Percentiles rank a stretch among this genome's conserved stretches.
These are phyloP conservation scores for Aureobasidium vineae DNA, from an alignment of 2,329 filamentous ascomycete genomes.

Conservation along the genomic window DNA sequence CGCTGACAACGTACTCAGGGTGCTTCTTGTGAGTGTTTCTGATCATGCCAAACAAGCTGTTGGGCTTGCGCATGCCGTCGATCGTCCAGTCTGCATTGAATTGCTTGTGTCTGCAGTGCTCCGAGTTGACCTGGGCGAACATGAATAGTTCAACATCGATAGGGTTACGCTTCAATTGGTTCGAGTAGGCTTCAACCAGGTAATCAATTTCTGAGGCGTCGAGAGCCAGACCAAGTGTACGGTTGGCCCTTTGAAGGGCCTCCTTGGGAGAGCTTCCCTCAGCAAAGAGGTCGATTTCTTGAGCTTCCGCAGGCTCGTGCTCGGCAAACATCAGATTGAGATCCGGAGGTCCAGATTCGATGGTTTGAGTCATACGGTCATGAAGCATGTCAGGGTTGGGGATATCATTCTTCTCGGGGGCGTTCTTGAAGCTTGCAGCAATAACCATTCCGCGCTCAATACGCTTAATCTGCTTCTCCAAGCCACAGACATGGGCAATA, in stretches of 20 bases:
- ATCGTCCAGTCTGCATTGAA: slow-evolving; percentile 98
- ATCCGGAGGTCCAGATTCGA: slow-evolving; percentile 65
- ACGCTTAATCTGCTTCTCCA: slow-evolving; percentile 68
- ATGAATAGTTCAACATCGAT: slow-evolving; percentile 97
- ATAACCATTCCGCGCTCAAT: slow-evolving; percentile 86
- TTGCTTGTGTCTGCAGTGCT: slow-evolving; percentile 85
- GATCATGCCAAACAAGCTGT: slow-evolving; percentile 94
- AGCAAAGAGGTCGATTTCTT: slow-evolving; percentile 47
- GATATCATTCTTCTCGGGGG: slow-evolving; percentile 52
- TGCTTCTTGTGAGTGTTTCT: slow-evolving; percentile 81
- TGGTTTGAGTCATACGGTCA: slow-evolving; percentile 93
- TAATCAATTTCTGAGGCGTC: slow-evolving; percentile 91
- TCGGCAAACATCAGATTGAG: slow-evolving; percentile 77
- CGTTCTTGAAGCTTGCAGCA: slow-evolving; percentile 58
- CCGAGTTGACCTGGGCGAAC: slow-evolving; percentile 99
- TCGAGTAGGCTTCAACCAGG: slow-evolving; percentile 77
- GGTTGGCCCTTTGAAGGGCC: slow-evolving; percentile 79
- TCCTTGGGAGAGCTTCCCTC: slow-evolving; percentile 64
- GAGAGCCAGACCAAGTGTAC: slow-evolving; percentile 76
- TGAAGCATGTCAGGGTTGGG: slow-evolving; percentile 70
- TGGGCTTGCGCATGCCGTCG: slow-evolving; percentile 74
- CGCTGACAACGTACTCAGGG: slow-evolving; percentile 82
- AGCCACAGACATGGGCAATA: slow-evolving; percentile 87
- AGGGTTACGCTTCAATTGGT: slow-evolving; percentile 63
- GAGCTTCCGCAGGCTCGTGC: slow-evolving; percentile 49